Base-by-base conservation (phyloP, 1,284 basidiomycete species). In the Trametes pubescens region DNA sequence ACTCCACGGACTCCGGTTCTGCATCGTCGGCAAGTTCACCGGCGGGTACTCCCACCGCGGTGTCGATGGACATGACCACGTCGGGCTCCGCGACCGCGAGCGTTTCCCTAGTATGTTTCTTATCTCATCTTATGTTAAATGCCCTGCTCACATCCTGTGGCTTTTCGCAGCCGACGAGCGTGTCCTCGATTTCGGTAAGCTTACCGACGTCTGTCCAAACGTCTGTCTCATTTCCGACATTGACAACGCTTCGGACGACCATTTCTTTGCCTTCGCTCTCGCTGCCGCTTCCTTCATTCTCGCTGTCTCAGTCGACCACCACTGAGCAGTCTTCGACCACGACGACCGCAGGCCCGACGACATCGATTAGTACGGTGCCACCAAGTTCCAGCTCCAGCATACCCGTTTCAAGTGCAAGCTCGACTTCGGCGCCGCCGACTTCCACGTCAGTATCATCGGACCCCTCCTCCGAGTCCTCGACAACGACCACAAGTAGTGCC, bases 181-280 rank as follows among this genome's bases (percentile, higher is more conserved):
- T 35, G 5, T 21, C 53, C 16, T 47, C 53, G 22, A 56, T 22
- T 2, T 51, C 62, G 62, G 62, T 64, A 46, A 64, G 62, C 57
- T 49, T 63, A 35, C 56, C 51, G 34, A 46, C 35, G 34, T 61
- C 60, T 40, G n/a, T 34, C 52, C 47, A 40, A 22, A 40, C 49
- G 8, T 57, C 58, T 0, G 6, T 60, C 52, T 60, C 57, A 37
- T 47, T 55, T 8, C 24, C 62, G 14, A 22, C 48, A 13, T 21
- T 46, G n/a, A 8, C 34, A 21, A 22, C 54, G 3, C 8, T 38
- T 13, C 38, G 47, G 24, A 29, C 48, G 16, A 21, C 43, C 22
- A 35, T 32, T 13, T 47, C 55, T 9, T 18, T 53, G 34, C 43
- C 61, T 14, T 43, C 44, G 44, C 44, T 37, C 14, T 54, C 61